phyloP scores from a whole-genome alignment of 1,284 basidiomycete genomes.

The Ceratobasidium sp. region DNA sequence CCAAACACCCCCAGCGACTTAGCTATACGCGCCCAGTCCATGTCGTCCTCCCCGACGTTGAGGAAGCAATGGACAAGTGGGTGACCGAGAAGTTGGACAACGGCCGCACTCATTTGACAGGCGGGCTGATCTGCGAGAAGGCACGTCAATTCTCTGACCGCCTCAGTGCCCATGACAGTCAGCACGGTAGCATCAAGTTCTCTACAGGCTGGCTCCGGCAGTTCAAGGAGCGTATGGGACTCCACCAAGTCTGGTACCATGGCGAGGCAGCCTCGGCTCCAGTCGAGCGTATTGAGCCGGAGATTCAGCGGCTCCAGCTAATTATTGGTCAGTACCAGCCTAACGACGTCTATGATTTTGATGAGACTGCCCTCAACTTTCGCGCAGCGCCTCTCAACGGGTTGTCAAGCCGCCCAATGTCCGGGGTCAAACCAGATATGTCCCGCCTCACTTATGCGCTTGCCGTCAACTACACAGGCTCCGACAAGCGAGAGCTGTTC shows the following conservation, averaged over 20 bases:
- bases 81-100: conserved; percentile 54
- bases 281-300: conserved; percentile 1
- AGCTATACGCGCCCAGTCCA: not conserved
- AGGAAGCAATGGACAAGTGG: conserved; percentile 57
- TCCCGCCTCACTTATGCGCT: conserved; percentile 55
- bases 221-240: not conserved
- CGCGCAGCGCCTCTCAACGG: conserved; percentile 51
- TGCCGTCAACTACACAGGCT: conserved; percentile 56
- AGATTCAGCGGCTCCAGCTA: conserved; percentile 11
- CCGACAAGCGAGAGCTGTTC: conserved; percentile 53
- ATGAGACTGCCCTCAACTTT: conserved; percentile 59
- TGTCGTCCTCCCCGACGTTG: conserved; percentile 56
- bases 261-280: conserved; percentile 31
- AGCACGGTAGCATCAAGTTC: not conserved
- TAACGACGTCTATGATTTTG: conserved; percentile 58
- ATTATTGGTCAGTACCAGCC: conserved; percentile 46
- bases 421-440: conserved; percentile 54
- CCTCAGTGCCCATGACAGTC: not conserved
- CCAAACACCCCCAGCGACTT: not conserved
- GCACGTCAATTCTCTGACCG: not conserved
- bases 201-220: not conserved
- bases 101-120: not conserved
- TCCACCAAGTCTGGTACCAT: conserved; percentile 55
- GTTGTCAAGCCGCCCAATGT: conserved; percentile 39
- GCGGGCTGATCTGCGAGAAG: not conserved